Evolutionary conservation across 148 eudicot genomes (phyloP), one percentile per base, ranked within the genome.

Genomic region (Persicaria maculosa): DNA sequence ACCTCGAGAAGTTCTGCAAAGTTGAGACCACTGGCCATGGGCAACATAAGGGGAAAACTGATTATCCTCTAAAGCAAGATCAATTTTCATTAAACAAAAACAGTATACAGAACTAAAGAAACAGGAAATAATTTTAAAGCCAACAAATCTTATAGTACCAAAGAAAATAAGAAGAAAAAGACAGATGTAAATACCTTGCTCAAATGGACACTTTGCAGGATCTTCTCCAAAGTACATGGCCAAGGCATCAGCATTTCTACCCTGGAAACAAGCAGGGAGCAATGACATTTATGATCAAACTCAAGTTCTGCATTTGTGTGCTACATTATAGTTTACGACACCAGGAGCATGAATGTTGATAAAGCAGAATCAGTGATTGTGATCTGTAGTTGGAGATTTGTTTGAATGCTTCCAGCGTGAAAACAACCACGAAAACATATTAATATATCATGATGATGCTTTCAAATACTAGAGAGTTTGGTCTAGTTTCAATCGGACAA

Each of bases 171-270:
- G 40, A 31, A 31, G 40, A 31, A 31, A 31, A 31, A 0, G 40
- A 31, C 36, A 20, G 3, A 22, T 40, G 9, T 7, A 20, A 69
- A 44, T 87, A 91, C 98, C 97, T 94, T 94, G 96, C 74, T 94
- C 98, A 78, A 91, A 94, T 44, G 97, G 91, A 76, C 88, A 85
- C 80, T 91, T 91, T 55, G 89, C 89, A 31, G 98, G 97, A 85
- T 94, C 97, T 90, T 94, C 98, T 68, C 98, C 98, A 36, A 94
- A 94, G 74, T 94, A 94, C 81, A 85, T 83, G 73, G 91, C 89
- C 82, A 94, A 79, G 52, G 91, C 93, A 83, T 94, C 98, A 7
- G 96, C 97, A 79, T 85, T 88, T 72, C 86, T 87, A 72, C 97
- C 98, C 98, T 94, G 82, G 52, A 77, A 80, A 76, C 61, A 74